Conservation (phyloP, 495 filamentous ascomycete genomes). For the Immersiella caudata region DNA sequence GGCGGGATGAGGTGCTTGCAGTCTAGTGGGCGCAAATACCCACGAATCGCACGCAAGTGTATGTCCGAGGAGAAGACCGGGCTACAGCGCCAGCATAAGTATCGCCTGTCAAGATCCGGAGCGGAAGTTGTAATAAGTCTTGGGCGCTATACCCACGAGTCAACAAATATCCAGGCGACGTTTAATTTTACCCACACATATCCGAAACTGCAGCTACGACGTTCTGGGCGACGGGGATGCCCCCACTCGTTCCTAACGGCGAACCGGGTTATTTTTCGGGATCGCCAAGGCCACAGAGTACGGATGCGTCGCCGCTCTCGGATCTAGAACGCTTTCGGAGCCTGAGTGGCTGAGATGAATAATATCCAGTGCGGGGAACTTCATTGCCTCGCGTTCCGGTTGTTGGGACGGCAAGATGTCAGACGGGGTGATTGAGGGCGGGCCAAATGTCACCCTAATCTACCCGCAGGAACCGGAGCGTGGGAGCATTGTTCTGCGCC, state of each 20-base stretch:
- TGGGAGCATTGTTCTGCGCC: slow-evolving; percentile 4
- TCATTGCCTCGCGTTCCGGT: slow-evolving; percentile 1
- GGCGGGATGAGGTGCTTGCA: too few species aligned
- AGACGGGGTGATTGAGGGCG: slow-evolving; percentile 9
- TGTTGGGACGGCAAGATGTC: slow-evolving; percentile 5
- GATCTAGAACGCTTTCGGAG: slow-evolving; percentile 4
- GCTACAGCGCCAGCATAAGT: neutral
- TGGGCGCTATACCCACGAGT: neutral
- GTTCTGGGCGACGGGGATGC: slow-evolving; percentile 2
- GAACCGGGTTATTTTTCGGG: slow-evolving; percentile 8
- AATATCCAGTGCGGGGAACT: slow-evolving; percentile 7
- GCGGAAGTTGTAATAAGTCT: neutral
- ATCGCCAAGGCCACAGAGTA: neutral
- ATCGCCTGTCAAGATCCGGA: neutral
- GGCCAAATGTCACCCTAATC: neutral
- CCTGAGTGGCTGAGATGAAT: neutral
- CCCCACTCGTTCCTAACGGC: slow-evolving; percentile 4
- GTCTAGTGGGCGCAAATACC: neutral
- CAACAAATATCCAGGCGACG: slow-evolving; percentile 9
- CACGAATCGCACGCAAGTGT: neutral
- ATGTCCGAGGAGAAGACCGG: slow-evolving; percentile 10
- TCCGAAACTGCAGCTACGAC: slow-evolving; percentile 7
- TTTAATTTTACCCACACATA: slow-evolving; percentile 5
- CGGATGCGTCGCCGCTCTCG: neutral
- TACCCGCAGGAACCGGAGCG: neutral